Evolutionary conservation across 257 asterid species (phyloP), one percentile per base, ranked within the genome.

Genomic region (Solanum paucissectum): DNA sequence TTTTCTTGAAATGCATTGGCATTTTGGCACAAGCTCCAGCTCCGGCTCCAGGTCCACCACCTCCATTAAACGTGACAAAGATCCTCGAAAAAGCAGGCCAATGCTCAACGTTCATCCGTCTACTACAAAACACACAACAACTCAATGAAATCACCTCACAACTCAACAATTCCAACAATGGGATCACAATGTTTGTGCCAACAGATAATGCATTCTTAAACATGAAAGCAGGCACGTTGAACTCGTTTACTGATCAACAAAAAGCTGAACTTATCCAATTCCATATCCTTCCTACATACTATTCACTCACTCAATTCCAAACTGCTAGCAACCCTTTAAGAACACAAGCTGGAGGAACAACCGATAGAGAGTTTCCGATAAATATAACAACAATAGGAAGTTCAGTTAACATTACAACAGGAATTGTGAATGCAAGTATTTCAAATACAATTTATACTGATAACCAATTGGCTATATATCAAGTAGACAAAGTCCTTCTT

Each of bases 81-180:
- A 91, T 94, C 84, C 95, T 94, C 23, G 93, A 90, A 25, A 93
- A 93, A 84, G 93, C 93, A 32, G 89, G 93, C 12, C 91, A 87
- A n/a, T 93, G 87, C 81, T 66, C 90, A 34, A 92, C 92, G 12
- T 91, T 94, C 87, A 92, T 93, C 87, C 94, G 94, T 73, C 92
- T 94, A 23, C 84, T 94, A 20, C 90, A 91, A 71, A 90, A 68
- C 95, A 93, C 96, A 9, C 90, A 92, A 46, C 88, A 91, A 4
- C 93, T 84, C 2, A 92, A 89, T 62, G 93, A 93, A 79, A 90
- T 95, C 89, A 91, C 89, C 83, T 89, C 91, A 13, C 93, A 91
- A 79, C 95, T 94, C 85, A 91, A 91, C 91, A 87, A 60, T 33
- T 90, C 96, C 6, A 88, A 89, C 85, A 94, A 81, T 29, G 85